Conservation (phyloP, 768 basidiomycete species). For the Macrocybe gigantea region DNA sequence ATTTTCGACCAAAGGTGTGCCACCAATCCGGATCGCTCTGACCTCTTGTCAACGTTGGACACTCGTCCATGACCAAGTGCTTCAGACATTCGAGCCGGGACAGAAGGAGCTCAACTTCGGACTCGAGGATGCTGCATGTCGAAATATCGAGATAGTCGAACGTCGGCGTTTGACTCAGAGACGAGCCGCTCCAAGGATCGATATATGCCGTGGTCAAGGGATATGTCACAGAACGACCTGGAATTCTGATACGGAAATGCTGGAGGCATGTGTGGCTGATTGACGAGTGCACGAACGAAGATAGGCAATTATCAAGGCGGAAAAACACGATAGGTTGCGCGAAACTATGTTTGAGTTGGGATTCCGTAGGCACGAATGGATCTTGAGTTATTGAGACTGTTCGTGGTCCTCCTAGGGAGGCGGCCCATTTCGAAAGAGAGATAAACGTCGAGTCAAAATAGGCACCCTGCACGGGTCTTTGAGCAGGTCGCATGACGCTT, state of each 20-base stretch:
- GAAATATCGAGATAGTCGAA: slow-evolving; percentile 72
- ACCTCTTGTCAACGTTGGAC: slow-evolving; percentile 48
- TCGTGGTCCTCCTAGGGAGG: slow-evolving; percentile 23
- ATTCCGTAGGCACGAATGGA: slow-evolving; percentile 36
- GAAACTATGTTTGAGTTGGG: slow-evolving; percentile 31
- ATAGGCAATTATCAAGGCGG: slow-evolving; percentile 47
- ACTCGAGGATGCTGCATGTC: slow-evolving; percentile 51
- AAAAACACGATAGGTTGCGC: slow-evolving; percentile 91
- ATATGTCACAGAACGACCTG: slow-evolving; percentile 50
- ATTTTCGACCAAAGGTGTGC: slow-evolving; percentile 51
- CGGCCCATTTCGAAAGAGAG: slow-evolving; percentile 61
- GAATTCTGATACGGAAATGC: slow-evolving; percentile 66
- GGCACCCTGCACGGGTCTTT: slow-evolving; percentile 45
- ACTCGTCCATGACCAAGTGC: slow-evolving; percentile 70
- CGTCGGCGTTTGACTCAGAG: slow-evolving; percentile 25
- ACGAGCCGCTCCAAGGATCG: slow-evolving; percentile 1
- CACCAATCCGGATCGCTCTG: slow-evolving; percentile 49
- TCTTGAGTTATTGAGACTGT: slow-evolving; percentile 65
- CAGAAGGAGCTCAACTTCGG: slow-evolving; percentile 50
- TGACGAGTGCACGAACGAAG: slow-evolving; percentile 37
- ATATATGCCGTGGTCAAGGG: slow-evolving; percentile 21
- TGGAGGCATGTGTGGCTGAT: slow-evolving; percentile 45
- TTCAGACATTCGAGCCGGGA: slow-evolving; percentile 43
- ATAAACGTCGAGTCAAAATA: slow-evolving; percentile 77
- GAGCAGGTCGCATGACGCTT: not conserved